These are phyloP conservation scores for Monosporascus ibericus DNA, from an alignment of 2,329 filamentous ascomycete genomes.

Conservation along the genomic window DNA sequence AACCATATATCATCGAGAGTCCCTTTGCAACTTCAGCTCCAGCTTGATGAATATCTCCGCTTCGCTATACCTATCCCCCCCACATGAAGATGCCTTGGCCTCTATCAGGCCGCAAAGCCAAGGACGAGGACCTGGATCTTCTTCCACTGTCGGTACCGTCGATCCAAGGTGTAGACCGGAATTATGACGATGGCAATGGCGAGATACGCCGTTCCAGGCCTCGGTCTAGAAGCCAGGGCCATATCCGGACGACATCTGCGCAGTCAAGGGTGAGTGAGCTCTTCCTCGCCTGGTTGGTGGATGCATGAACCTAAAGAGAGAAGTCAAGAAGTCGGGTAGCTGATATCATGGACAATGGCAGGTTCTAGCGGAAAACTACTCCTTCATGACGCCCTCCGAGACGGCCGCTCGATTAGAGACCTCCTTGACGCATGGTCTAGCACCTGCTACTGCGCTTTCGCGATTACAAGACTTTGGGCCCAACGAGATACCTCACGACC, in stretches of 20 bases:
- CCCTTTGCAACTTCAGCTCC: background rate
- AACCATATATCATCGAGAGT: background rate
- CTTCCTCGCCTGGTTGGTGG: constrained; percentile 1
- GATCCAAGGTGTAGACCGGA: constrained; percentile 23
- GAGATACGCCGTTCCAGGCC: constrained; percentile 29
- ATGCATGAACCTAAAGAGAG: background rate
- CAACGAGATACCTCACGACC: constrained; percentile 92
- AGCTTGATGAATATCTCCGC: background rate
- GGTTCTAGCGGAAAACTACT: constrained; percentile 54
- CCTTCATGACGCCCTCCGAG: constrained; percentile 68
- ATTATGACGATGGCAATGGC: constrained; percentile 20
- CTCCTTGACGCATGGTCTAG: constrained; percentile 76
- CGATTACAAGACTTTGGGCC: constrained; percentile 76
- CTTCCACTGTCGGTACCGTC: constrained; percentile 29
- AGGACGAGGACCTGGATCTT: constrained; percentile 28
- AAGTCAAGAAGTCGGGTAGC: background rate
- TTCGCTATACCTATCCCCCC: constrained; percentile 13
- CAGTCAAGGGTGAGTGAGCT: constrained; percentile 44
- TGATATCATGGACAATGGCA: constrained; percentile 18
- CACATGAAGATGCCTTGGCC: constrained; percentile 31
- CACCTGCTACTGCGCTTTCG: constrained; percentile 72
- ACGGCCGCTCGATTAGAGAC: constrained; percentile 72
- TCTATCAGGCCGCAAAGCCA: constrained; percentile 27
- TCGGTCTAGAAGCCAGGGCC: constrained; percentile 25
- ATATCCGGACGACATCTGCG: constrained; percentile 46